Evolutionary conservation across 371 early-diverging fungal genomes (phyloP), one percentile per base, ranked within the genome.

Genomic region (Mucor lusitanicus): DNA sequence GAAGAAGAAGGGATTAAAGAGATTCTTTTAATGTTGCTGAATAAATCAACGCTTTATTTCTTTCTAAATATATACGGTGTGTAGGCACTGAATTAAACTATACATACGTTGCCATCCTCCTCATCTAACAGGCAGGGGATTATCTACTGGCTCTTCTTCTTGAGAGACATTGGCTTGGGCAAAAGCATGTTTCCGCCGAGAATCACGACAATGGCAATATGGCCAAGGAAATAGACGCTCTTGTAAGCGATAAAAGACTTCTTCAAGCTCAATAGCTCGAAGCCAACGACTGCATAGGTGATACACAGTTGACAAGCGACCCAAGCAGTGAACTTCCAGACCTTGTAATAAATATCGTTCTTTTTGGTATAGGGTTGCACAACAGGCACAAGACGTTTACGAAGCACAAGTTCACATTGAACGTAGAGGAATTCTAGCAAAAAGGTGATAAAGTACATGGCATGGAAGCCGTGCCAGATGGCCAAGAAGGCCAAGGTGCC

Each of bases 401-500:
- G 68, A 9, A 83, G 65, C 0, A 79, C 64, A 4, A 50, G 15
- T 59, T 70, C 65, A 62, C 63, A 61, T 44, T 77, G 75, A 63
- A 87, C 81, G 65, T 84, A 86, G 40, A 88, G 60, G 65, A 88
- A 92, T 69, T 92, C 92, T 33, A 87, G 67, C 17, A 74, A 71
- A 56, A 92, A 92, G 32, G 85, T 83, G 9, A 85, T 39, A 63
- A 86, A 88, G 76, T 92, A 92, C 25, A 87, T 89, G 21, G 77
- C 21, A 56, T 88, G 86, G 61, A 88, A 85, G 9, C 92, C 92
- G 64, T 92, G 92, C 92, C 92, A 92, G 58, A 90, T 69, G 6
- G 91, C 89, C 7, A 92, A 77, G 78, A 91, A 92, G 0, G 82
- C 59, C n/a, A 91, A 75, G 1, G 90, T 83, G 27, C 79, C 85